A percentile compares a stretch with the other conserved stretches of the same genome.
Conservation (phyloP, 768 basidiomycete genomes). For the Pulveroboletus sp. region DNA sequence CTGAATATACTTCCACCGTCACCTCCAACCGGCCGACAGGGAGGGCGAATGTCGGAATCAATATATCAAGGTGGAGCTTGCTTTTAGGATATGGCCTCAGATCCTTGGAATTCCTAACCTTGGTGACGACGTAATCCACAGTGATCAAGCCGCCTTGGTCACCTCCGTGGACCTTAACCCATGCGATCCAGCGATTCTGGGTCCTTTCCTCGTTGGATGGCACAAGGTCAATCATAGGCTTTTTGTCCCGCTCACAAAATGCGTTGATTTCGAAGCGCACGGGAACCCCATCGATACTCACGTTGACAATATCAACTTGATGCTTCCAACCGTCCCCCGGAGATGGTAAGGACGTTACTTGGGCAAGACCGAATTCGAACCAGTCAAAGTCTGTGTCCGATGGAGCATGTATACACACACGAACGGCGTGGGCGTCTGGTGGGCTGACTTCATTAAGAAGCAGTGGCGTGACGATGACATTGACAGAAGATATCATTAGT, state of each 20-base stretch:
- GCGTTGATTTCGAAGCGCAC: slow-evolving; percentile 55
- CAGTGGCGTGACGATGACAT: slow-evolving; percentile 52
- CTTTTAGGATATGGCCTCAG: slow-evolving; percentile 35
- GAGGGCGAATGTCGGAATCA: slow-evolving; percentile 71
- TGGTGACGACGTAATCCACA: slow-evolving; percentile 60
- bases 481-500: slow-evolving; percentile 58
- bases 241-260: slow-evolving; percentile 35
- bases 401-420: slow-evolving; percentile 52
- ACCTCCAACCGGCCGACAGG: slow-evolving; percentile 66
- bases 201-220: slow-evolving; percentile 51
- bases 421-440: slow-evolving; percentile 56
- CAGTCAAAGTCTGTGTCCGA: slow-evolving; percentile 59
- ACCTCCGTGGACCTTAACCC: slow-evolving; percentile 60
- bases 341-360: slow-evolving; percentile 26
- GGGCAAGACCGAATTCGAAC: slow-evolving; percentile 72
- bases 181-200: slow-evolving; percentile 58
- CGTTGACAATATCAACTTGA: slow-evolving; percentile 48
- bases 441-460: slow-evolving; percentile 17
- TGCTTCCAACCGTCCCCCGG: slow-evolving; percentile 28
- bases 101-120: slow-evolving; percentile 9
- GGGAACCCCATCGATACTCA: slow-evolving; percentile 61
- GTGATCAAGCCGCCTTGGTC: slow-evolving; percentile 49
- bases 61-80: slow-evolving; percentile 39
- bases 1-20: slow-evolving; percentile 46
- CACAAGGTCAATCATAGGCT: slow-evolving; percentile 31